Conservation (phyloP, 2,329 filamentous ascomycete genomes). For the Cladophialophora exuberans region DNA sequence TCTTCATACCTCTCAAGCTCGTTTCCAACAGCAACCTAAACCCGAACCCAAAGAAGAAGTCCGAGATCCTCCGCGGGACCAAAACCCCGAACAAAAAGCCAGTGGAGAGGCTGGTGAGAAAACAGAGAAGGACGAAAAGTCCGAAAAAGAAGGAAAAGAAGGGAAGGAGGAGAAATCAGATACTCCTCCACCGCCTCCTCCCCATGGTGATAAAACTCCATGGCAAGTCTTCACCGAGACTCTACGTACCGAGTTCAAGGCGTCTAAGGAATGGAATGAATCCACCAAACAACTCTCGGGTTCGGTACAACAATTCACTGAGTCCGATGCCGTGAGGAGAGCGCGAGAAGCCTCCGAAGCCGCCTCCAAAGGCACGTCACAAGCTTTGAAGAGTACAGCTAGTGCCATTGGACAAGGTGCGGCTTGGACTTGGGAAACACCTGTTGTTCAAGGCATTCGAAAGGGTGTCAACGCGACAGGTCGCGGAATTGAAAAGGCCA, state of each 20-base stretch:
- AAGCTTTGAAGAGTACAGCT: slow-evolving; percentile 82
- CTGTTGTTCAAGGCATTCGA: slow-evolving; percentile 86
- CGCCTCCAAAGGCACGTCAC: slow-evolving; percentile 80
- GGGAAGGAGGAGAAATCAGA: slow-evolving; percentile 64
- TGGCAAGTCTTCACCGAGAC: slow-evolving; percentile 99
- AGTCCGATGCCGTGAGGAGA: slow-evolving; percentile 86
- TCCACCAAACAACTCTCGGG: slow-evolving; percentile 93
- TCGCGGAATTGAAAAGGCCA: slow-evolving; percentile 89
- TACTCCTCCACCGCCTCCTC: slow-evolving; percentile 81
- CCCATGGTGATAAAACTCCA: slow-evolving; percentile 95
- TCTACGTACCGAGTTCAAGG: slow-evolving; percentile 90
- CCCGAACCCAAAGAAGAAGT: slow-evolving; percentile 33
- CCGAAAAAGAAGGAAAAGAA: slow-evolving; percentile 54
- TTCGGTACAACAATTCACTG: slow-evolving; percentile 85
- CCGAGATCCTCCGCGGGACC: slow-evolving; percentile 32
- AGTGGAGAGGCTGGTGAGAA: slow-evolving; percentile 45
- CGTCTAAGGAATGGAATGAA: slow-evolving; percentile 98
- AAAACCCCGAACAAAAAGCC: slow-evolving; percentile 44
- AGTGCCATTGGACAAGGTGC: slow-evolving; percentile 87
- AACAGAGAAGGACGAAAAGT: slow-evolving; percentile 45
- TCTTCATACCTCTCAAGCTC: slow-evolving; percentile 27
- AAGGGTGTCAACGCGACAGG: slow-evolving; percentile 85
- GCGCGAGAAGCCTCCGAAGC: slow-evolving; percentile 85
- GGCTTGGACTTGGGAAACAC: slow-evolving; percentile 95
- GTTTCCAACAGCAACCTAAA: slow-evolving; percentile 32